Conservation (phyloP, 139 green algal species). For the Chlorella sp. region DNA sequence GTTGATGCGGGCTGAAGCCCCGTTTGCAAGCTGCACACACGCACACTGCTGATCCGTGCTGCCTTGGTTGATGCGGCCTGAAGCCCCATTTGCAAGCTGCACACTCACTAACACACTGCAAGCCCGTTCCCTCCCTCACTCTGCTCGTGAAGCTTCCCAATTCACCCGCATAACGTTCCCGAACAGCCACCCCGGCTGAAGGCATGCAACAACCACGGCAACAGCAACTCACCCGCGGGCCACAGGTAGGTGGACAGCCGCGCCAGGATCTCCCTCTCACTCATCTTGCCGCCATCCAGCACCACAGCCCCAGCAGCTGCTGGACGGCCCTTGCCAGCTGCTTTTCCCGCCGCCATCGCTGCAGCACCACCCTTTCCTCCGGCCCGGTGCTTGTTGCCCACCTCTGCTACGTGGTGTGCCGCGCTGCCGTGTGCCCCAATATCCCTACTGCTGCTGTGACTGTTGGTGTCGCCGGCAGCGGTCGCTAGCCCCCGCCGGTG, state of each 20-base stretch:
- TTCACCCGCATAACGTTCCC: background rate
- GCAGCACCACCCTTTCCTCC: too few species aligned
- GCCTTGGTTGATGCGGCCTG: background rate
- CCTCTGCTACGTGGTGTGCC: too few species aligned
- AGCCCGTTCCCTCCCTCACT: background rate
- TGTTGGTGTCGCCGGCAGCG: too few species aligned
- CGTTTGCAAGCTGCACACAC: background rate
- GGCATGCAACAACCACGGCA: background rate
- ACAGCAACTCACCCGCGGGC: constrained; percentile 16
- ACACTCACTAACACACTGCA: too few species aligned
- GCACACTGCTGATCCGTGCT: background rate
- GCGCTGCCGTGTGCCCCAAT: too few species aligned
- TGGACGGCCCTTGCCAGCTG: too few species aligned
- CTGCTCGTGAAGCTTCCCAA: background rate
- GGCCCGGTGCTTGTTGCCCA: too few species aligned
- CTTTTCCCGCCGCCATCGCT: too few species aligned
- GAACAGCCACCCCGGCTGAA: background rate
- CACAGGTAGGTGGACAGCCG: constrained; percentile 31
- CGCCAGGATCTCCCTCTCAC: constrained; percentile 48
- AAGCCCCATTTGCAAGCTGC: too few species aligned
- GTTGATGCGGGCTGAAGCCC: too few species aligned
- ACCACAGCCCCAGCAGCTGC: constrained; percentile 5
- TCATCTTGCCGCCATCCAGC: constrained; percentile 34
- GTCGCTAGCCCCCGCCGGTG: too few species aligned
- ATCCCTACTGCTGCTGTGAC: too few species aligned